phyloP scores from a whole-genome alignment of 176 grass and related monocot species.

The Carex myosuroides region DNA sequence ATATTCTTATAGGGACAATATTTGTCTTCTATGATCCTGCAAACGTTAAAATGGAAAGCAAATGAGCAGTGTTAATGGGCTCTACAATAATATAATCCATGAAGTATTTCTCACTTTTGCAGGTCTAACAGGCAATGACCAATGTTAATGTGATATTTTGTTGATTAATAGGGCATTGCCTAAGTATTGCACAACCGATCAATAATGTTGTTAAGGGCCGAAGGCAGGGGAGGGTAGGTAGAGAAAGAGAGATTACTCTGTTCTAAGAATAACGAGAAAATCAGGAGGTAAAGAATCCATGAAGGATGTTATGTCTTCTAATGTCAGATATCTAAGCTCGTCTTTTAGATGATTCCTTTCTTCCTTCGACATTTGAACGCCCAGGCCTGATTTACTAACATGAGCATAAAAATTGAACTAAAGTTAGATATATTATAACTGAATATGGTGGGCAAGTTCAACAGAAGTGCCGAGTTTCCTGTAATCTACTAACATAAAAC shows the following conservation, averaged over 20 bases:
- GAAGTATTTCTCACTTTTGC: not conserved
- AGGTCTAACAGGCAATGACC: not conserved
- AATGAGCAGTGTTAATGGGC: not conserved
- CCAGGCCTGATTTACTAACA: slow-evolving; percentile 69
- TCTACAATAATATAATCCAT: not conserved
- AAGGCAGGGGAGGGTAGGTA: not conserved
- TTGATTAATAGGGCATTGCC: not conserved
- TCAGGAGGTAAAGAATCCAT: slow-evolving; percentile 84
- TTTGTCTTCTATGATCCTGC: not conserved
- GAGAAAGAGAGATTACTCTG: slow-evolving; percentile 48
- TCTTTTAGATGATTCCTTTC: slow-evolving; percentile 61
- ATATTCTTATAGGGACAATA: not conserved
- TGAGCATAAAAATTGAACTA: slow-evolving; percentile 8
- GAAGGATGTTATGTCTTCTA: slow-evolving; percentile 88
- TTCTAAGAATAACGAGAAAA: slow-evolving; percentile 68
- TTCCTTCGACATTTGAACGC: slow-evolving; percentile 68
- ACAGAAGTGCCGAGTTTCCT: not conserved
- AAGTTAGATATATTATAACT: not conserved
- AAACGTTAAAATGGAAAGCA: not conserved
- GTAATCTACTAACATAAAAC: not conserved
- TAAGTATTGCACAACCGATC: no score
- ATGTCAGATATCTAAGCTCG: slow-evolving; percentile 54
- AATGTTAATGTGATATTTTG: not conserved
- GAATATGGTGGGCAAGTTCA: not conserved
- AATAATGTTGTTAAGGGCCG: not conserved